phyloP scores from a whole-genome alignment of 257 asterid genomes.

The Asclepias syriaca region DNA sequence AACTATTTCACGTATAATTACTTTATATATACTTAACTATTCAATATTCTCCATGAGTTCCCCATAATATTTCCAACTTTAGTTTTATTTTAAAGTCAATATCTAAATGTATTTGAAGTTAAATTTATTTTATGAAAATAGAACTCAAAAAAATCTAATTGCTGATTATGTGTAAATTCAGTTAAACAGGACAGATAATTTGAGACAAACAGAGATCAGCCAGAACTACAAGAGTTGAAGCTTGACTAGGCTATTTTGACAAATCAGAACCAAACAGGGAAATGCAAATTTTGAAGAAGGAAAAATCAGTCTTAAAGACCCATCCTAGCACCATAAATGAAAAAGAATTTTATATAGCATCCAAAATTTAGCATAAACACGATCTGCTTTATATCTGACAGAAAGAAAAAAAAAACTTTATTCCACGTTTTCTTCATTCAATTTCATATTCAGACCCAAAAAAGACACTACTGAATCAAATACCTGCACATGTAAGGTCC shows the following conservation, averaged over 20 bases:
- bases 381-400: not conserved
- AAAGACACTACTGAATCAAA: conserved; percentile 3
- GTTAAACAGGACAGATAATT: too few relatives aligned
- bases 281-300: not conserved
- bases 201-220: too few relatives aligned
- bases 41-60: too few relatives aligned
- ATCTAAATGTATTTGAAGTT: too few relatives aligned
- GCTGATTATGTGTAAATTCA: too few relatives aligned
- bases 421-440: not conserved
- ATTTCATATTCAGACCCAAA: not conserved
- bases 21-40: too few relatives aligned
- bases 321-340: not conserved
- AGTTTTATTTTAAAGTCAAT: too few relatives aligned
- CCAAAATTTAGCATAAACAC: not conserved
- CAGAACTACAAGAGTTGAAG: not conserved
- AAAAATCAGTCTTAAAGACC: not conserved
- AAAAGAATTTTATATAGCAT: not conserved
- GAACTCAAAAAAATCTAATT: too few relatives aligned
- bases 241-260: not conserved
- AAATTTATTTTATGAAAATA: too few relatives aligned
- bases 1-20: too few relatives aligned
- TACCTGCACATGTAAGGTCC: conserved; percentile 86
- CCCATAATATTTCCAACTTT: too few relatives aligned
- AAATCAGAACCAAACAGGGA: too few relatives aligned
- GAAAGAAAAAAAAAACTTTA: conserved; percentile 1